These are phyloP conservation scores for Neophaeococcomyces mojaviensis DNA, from an alignment of 2,329 filamentous ascomycete genomes.

Conservation along the genomic window DNA sequence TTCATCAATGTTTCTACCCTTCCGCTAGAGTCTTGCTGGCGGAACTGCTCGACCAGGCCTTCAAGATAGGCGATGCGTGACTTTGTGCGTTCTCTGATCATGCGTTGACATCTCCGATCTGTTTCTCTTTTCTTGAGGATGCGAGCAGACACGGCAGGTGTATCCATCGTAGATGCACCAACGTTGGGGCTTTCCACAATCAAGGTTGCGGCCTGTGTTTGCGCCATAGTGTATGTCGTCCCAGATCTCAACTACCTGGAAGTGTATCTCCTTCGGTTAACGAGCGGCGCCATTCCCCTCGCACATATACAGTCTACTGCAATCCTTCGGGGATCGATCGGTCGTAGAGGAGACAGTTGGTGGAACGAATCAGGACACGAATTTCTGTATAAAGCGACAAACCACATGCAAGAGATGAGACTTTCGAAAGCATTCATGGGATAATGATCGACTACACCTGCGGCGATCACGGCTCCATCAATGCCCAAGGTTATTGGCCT, in stretches of 20 bases:
- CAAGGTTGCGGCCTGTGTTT: background rate
- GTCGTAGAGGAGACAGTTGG: background rate
- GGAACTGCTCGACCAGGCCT: slow-evolving; percentile 20
- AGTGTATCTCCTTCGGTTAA: background rate
- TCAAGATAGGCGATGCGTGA: slow-evolving; percentile 23
- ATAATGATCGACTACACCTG: background rate
- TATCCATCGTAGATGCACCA: background rate
- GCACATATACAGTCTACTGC: background rate
- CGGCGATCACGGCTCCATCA: background rate
- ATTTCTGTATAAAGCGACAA: background rate
- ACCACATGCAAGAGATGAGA: background rate
- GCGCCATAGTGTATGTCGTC: background rate
- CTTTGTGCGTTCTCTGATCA: slow-evolving; percentile 23
- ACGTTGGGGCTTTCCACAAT: background rate
- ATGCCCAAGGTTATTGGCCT: background rate
- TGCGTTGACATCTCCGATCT: slow-evolving; percentile 22
- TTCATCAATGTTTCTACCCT: slow-evolving; percentile 19
- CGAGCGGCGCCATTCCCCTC: background rate
- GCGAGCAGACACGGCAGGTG: slow-evolving; percentile 9
- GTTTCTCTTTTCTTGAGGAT: slow-evolving; percentile 23
- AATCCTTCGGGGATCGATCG: too few relatives aligned
- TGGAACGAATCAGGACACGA: background rate
- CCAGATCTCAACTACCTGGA: background rate
- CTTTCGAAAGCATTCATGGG: background rate
- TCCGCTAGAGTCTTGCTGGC: slow-evolving; percentile 18